phyloP scores from a whole-genome alignment of 2,329 filamentous ascomycete species.

The Aspergillus fructus region DNA sequence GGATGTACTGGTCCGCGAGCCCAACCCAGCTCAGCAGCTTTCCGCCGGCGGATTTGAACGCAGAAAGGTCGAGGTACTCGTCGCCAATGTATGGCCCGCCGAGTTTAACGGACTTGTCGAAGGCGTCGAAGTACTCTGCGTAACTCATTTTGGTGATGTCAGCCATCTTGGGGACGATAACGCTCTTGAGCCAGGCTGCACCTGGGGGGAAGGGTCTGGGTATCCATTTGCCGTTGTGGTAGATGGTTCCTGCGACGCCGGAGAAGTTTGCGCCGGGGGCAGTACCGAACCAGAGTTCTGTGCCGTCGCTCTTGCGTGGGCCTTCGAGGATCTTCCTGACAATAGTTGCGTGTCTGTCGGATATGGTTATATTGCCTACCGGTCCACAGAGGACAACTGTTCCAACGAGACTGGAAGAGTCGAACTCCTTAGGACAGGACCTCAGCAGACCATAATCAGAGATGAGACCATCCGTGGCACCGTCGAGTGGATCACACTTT shows the following conservation, averaged over 20 bases:
- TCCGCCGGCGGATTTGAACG: conserved; percentile 1
- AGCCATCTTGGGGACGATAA: neutral
- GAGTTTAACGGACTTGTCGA: neutral
- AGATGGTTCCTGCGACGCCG: neutral
- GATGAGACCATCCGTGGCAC: conserved; percentile 25
- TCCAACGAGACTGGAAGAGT: neutral
- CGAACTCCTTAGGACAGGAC: neutral
- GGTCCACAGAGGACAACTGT: neutral
- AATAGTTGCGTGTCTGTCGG: neutral
- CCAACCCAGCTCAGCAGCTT: conserved; percentile 13
- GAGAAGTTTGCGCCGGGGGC: conserved; percentile 5
- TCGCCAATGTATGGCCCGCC: neutral
- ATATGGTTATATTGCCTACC: neutral
- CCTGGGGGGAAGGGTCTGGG: conserved; percentile 1
- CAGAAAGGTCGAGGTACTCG: neutral
- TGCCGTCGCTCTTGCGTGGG: neutral
- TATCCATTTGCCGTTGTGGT: neutral
- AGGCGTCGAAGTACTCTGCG: neutral
- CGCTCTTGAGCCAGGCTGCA: conserved; percentile 1
- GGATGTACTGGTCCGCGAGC: conserved; percentile 6
- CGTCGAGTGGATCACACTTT: conserved; percentile 26
- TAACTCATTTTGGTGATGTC: neutral
- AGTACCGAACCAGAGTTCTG: conserved; percentile 4
- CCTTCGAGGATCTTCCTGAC: conserved; percentile 6
- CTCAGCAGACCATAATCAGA: conserved; percentile 7